Base-by-base conservation (phyloP, 148 eudicot species). In the Spergularia bocconei region DNA sequence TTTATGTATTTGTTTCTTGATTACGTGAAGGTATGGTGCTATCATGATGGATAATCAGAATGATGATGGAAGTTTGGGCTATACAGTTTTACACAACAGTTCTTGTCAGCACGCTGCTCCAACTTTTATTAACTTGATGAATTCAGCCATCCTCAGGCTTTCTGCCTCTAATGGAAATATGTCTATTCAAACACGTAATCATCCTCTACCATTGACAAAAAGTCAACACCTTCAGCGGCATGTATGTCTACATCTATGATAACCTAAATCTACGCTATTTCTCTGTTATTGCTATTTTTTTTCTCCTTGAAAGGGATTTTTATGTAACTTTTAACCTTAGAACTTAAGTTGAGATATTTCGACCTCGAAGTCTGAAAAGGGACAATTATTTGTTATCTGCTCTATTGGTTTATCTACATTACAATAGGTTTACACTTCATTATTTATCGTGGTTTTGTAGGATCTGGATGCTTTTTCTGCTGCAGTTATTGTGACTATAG, bases 381-480 rank as follows among this genome's bases (percentile, higher is more conserved):
- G 71, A 51, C 72, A 52, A 23, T 15, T 69, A 11, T 52, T 29
- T 66, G 25, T 66, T 47, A 33, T 33, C 16, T 33, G 13, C 7
- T 36, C 19, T 20, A n/a, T 19, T 58, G 29, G 29, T 13, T 62
- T 44, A 44, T 44, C 14, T 62, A 29, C 41, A 39, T 39, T 41
- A 62, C 44, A 62, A 67, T 57, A 16, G 7, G 17, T 52, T 33
- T 64, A 19, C 63, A 23, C 63, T n/a, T 71, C 56, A 78, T 73
- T 14, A 21, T 72, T 12, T 65, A 36, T 67, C 75, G 36, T 76
- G 58, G 39, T 75, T 75, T 78, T 84, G 76, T 76, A 94, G 98
- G 98, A 95, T 82, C 82, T 95, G 91, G 99, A 95, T 91, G 99
- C 99, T 76, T 95, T 95, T 79, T 87, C 93, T 66, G 97, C 91